Percentiles rank a stretch among this genome's conserved stretches.
Conservation (phyloP, 257 asterid species). For the Nicotiana benthamiana region DNA sequence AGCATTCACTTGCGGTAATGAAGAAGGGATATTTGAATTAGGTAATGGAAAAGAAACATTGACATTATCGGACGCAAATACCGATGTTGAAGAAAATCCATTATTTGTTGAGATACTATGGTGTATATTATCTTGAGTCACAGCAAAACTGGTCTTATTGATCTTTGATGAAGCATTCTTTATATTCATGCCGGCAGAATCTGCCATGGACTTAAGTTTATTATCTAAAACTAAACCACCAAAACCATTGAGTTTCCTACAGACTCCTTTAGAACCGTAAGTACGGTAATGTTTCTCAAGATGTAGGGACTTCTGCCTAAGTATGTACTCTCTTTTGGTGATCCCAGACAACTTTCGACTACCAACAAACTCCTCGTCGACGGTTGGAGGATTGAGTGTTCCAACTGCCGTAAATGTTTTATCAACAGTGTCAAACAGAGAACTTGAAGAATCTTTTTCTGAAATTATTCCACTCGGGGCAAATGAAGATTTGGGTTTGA, state of each 20-base stretch:
- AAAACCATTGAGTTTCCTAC: constrained; percentile 51
- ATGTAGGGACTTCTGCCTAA: constrained; percentile 65
- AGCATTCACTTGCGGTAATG: constrained; percentile 20
- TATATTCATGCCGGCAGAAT: constrained; percentile 41
- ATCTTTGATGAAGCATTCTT: constrained; percentile 38
- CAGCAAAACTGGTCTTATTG: constrained; percentile 33
- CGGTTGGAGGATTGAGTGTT: constrained; percentile 28
- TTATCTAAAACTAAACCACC: constrained; percentile 67
- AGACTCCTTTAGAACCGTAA: constrained; percentile 54
- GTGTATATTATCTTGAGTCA: constrained; percentile 31
- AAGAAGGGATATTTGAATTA: constrained; percentile 29
- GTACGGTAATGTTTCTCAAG: constrained; percentile 68
- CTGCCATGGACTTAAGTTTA: constrained; percentile 65
- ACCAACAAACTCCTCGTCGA: constrained; percentile 58
- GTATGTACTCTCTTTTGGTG: constrained; percentile 62
- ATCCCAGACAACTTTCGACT: constrained; percentile 64
- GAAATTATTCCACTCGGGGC: constrained; percentile 27
- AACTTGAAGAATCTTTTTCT: constrained; percentile 38
- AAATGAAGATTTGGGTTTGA: constrained; percentile 29
- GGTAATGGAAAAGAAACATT: constrained; percentile 28
- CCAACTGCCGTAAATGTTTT: constrained; percentile 51
- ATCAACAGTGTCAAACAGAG: constrained; percentile 23
- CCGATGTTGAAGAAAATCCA: constrained; percentile 41
- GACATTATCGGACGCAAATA: constrained; percentile 34
- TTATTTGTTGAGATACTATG: constrained; percentile 30